phyloP scores from a whole-genome alignment of 129 eudicot species.

The Lonicera japonica region DNA sequence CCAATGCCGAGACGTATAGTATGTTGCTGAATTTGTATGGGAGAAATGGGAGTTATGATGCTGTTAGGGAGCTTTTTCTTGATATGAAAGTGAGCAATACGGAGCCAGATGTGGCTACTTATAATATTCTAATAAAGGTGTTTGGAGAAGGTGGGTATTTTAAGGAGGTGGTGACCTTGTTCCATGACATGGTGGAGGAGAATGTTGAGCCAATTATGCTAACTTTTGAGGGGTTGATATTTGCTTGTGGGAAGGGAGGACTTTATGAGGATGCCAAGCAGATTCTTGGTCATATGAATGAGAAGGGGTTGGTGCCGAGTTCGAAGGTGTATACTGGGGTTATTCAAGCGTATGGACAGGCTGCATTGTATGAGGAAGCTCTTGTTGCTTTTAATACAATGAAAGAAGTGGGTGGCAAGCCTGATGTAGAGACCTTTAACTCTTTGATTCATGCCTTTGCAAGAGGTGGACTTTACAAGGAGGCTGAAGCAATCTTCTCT shows the following conservation, averaged over 20 bases:
- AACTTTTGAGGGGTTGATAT: constrained; percentile 81
- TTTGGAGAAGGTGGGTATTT: constrained; percentile 95
- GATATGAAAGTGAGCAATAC: constrained; percentile 97
- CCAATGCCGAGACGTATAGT: constrained; percentile 76
- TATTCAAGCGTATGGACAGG: constrained; percentile 92
- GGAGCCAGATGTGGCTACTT: constrained; percentile 79
- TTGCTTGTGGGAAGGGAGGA: constrained; percentile 91
- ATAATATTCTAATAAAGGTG: constrained; percentile 81
- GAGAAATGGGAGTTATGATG: constrained; percentile 79
- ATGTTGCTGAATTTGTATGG: constrained; percentile 79
- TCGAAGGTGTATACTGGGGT: constrained; percentile 79
- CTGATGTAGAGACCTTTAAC: constrained; percentile 65
- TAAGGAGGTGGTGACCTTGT: constrained; percentile 87
- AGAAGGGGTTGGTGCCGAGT: constrained; percentile 82
- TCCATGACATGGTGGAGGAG: constrained; percentile 91
- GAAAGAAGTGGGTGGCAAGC: constrained; percentile 84
- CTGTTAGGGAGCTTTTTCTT: constrained; percentile 84
- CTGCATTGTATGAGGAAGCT: constrained; percentile 87
- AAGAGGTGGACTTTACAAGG: constrained; percentile 85
- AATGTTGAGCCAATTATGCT: constrained; percentile 89
- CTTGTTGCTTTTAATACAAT: constrained; percentile 83
- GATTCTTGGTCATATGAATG: constrained; percentile 62
- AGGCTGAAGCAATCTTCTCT: constrained; percentile 50
- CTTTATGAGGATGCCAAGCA: constrained; percentile 70
- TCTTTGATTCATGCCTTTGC: constrained; percentile 68